Evolutionary conservation across 1,139 yeast species (phyloP).

Genomic region (Meyerozyma elateridarum): DNA sequence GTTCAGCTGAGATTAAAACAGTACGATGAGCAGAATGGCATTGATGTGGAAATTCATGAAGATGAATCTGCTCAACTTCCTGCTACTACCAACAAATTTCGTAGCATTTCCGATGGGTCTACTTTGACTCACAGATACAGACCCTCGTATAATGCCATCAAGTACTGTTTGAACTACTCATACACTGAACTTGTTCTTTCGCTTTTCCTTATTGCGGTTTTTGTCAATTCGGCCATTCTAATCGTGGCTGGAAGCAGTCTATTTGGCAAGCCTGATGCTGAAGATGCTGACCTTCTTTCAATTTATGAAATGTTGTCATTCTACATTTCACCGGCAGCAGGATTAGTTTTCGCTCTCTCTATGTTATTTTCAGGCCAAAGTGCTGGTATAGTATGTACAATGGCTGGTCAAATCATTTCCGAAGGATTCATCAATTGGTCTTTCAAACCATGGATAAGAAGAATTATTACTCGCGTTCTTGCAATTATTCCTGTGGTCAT

Average conservation of each 20-base stretch:
- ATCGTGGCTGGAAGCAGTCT: constrained; percentile 72
- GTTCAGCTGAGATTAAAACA: constrained; percentile 72
- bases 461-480: constrained; percentile 64
- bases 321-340: constrained; percentile 66
- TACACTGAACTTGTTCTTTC: constrained; percentile 63
- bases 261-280: constrained; percentile 55
- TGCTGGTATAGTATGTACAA: constrained; percentile 78
- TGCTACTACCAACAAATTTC: constrained; percentile 25
- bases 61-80: constrained; percentile 14
- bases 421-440: constrained; percentile 79
- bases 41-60: not conserved
- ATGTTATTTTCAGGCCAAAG: constrained; percentile 74
- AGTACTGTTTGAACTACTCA: constrained; percentile 60
- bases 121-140: constrained; percentile 37
- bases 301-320: constrained; percentile 59
- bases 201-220: constrained; percentile 64
- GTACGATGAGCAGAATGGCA: constrained; percentile 49
- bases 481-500: constrained; percentile 70
- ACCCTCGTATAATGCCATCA: constrained; percentile 64
- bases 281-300: constrained; percentile 70
- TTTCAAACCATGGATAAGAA: constrained; percentile 61
- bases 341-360: constrained; percentile 68
- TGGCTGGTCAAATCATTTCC: constrained; percentile 77
- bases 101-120: constrained; percentile 35
- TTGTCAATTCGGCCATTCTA: constrained; percentile 69